Evolutionary conservation across 768 basidiomycete genomes (phyloP).

Genomic region (Tulasnella sp.): DNA sequence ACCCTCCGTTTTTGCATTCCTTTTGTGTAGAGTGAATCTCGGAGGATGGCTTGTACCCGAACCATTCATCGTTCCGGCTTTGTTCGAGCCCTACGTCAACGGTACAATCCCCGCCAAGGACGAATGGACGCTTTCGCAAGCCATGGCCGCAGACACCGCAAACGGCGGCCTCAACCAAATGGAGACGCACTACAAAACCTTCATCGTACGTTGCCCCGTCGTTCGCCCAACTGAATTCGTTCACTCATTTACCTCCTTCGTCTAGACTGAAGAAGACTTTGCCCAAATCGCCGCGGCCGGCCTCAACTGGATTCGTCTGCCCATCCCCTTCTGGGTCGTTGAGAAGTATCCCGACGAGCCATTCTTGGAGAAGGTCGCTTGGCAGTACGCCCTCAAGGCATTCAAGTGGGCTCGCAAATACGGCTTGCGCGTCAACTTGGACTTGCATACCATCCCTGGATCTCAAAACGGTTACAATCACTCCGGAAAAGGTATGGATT

Average conservation of each 20-base stretch:
- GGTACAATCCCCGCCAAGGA: slow-evolving; percentile 48
- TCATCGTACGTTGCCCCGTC: slow-evolving; percentile 53
- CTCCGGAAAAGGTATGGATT: slow-evolving; percentile 50
- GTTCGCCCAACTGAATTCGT: slow-evolving; percentile 2
- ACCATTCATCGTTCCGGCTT: slow-evolving; percentile 49
- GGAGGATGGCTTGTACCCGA: slow-evolving; percentile 76
- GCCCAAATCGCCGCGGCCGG: slow-evolving; percentile 89
- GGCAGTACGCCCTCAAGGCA: slow-evolving; percentile 90
- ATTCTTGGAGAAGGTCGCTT: slow-evolving; percentile 69
- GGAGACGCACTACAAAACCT: slow-evolving; percentile 86
- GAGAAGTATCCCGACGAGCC: slow-evolving; percentile 72
- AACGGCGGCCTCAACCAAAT: slow-evolving; percentile 45
- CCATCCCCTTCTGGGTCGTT: slow-evolving; percentile 88
- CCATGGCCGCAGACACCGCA: slow-evolving; percentile 62
- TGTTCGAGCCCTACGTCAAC: slow-evolving; percentile 60
- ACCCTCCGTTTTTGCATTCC: neutral
- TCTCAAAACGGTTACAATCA: slow-evolving; percentile 95
- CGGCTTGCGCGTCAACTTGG: slow-evolving; percentile 87
- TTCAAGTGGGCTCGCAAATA: slow-evolving; percentile 96
- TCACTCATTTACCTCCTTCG: neutral
- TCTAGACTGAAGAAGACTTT: slow-evolving; percentile 88
- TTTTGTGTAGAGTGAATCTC: slow-evolving; percentile 67
- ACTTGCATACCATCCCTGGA: slow-evolving; percentile 46
- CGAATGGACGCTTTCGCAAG: slow-evolving; percentile 72
- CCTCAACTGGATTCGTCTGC: slow-evolving; percentile 87